phyloP scores from a whole-genome alignment of 208 protist genomes.

The Endotrypanum monterogeii region DNA sequence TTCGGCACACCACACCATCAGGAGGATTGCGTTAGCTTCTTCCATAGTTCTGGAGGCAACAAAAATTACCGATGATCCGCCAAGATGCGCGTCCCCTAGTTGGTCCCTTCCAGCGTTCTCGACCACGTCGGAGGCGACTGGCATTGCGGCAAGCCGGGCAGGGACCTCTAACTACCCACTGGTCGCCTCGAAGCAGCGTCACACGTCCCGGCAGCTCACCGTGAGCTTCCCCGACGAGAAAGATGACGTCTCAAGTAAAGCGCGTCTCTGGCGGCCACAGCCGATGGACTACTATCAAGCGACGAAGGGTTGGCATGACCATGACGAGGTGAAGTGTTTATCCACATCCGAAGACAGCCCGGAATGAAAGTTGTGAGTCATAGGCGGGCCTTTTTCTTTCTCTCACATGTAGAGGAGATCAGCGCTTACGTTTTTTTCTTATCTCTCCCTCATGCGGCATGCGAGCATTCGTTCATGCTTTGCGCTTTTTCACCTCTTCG shows the following conservation, averaged over 20 bases:
- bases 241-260: conserved; percentile 21
- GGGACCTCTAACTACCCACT: not conserved
- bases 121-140: conserved; percentile 21
- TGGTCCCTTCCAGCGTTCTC: conserved; percentile 16
- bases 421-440: not conserved
- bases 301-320: not conserved
- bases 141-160: conserved; percentile 3
- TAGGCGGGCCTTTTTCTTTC: not conserved
- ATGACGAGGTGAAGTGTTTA: not conserved
- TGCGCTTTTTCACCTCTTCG: not conserved
- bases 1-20: conserved; percentile 52
- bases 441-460: not conserved
- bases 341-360: not conserved
- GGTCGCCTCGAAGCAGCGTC: not conserved
- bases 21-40: conserved; percentile 67
- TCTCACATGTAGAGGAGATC: not conserved
- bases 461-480: not conserved
- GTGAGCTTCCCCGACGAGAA: not conserved
- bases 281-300: conserved; percentile 20
- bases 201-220: not conserved
- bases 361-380: not conserved
- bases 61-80: conserved; percentile 6
- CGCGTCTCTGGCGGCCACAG: conserved; percentile 25
- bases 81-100: not conserved
- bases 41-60: conserved; percentile 48